Conservation (phyloP, 106 monocot genomes). For the Posidonia australis region DNA sequence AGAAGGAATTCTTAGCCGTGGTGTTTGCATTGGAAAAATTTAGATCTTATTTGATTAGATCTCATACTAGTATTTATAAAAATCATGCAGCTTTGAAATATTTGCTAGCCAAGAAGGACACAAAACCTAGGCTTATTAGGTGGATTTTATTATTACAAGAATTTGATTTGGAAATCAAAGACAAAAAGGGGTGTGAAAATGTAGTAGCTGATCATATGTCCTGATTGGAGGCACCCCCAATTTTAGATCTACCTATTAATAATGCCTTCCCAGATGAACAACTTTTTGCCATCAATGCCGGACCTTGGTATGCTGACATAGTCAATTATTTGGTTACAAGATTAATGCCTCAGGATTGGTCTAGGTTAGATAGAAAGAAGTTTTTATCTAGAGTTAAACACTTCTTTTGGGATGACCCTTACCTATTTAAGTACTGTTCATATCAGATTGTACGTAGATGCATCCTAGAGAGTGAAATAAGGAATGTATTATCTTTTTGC, state of each 20-base stretch:
- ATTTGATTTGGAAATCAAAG: no score
- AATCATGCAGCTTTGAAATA: not conserved
- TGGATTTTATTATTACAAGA: no score
- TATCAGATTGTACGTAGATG: not conserved
- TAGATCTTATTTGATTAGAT: not conserved
- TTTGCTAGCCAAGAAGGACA: not conserved
- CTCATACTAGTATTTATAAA: not conserved
- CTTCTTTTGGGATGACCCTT: no score
- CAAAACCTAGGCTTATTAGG: not conserved
- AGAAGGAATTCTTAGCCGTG: not conserved
- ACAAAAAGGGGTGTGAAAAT: no score
- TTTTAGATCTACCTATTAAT: no score
- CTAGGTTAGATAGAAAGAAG: no score
- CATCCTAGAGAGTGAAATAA: not conserved
- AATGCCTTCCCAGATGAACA: no score
- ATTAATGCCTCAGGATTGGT: not conserved
- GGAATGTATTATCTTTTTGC: not conserved
- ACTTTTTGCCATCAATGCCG: no score
- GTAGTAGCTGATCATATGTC: conserved; percentile 4
- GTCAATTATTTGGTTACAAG: no score
- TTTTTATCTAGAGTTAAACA: no score
- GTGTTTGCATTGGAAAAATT: not conserved
- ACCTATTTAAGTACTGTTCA: not conserved
- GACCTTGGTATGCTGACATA: conserved; percentile 2
- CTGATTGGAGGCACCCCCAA: not conserved